Base-by-base conservation (phyloP, 495 filamentous ascomycete genomes). In the Penicillium dipodomyicola region DNA sequence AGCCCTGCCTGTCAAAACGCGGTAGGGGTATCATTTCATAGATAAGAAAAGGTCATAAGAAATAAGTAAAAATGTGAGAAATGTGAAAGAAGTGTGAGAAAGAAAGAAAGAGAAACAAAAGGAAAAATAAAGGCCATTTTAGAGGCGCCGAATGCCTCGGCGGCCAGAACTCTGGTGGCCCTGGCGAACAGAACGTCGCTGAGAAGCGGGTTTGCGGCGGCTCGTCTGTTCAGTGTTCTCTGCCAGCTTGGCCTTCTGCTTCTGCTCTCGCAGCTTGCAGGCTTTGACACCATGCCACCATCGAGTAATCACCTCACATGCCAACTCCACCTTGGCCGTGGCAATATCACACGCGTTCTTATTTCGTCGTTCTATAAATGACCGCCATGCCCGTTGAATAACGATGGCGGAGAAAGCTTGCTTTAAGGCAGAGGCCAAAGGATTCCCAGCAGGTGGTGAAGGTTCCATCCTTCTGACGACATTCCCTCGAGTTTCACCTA, bases 401-500 rank as follows among this genome's bases (percentile, higher is more conserved):
- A 52, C n/a, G 4, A 52, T 14, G 7, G 49, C 49, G 15, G 23
- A 42, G 8, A 30, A 8, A 0, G 17, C n/a, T 15, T 14, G 49
- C 10, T 19, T 27, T 4, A 25, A 30, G 4, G 11, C 3, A 9
- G 15, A 19, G 22, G n/a, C 37, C 9, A 9, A 5, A 3, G 49
- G 3, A 32, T 12, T 12, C 5, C 5, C 8, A 20, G 25, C n/a
- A n/a, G n/a, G 25, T 5, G 23, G 15, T n/a, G 35, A 39, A 39
- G 8, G 35, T 3, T 39, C 27, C 32, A 7, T 25, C 15, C 11
- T 30, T 19, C n/a, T 32, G 27, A 32, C 10, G 10, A 7, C 22
- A 1, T 22, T 22, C 3, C n/a, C 49, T 41, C 59, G 52, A 11
- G 48, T 58, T 22, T 65, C 49, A 12, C 41, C 43, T 14, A 69